Conservation (phyloP, 208 protist genomes). For the Leishmania guyanensis region DNA sequence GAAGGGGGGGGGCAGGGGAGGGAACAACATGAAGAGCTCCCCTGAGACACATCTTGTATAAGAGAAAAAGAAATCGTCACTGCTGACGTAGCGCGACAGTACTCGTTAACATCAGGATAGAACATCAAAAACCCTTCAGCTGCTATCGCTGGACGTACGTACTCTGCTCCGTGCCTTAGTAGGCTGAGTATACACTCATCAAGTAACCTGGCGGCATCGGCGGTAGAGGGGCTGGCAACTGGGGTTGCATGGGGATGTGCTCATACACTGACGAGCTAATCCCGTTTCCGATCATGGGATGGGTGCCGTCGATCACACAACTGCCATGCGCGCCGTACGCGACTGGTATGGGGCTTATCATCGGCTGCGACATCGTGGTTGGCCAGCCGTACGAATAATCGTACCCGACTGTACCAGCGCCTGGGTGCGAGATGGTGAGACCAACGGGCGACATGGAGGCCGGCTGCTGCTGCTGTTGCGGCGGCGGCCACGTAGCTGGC, state of each 20-base stretch:
- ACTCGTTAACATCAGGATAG: not conserved
- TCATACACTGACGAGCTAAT: not conserved
- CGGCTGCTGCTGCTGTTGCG: not conserved
- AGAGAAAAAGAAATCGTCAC: not conserved
- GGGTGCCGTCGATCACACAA: not conserved
- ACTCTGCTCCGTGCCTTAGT: not conserved
- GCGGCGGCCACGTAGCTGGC: conserved; percentile 4
- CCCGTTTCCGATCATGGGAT: not conserved
- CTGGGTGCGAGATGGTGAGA: not conserved
- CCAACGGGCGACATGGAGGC: not conserved
- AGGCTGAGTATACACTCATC: conserved; percentile 9
- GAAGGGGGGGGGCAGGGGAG: not conserved
- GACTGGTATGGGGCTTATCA: not conserved
- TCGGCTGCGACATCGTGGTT: not conserved
- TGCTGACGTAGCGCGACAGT: not conserved
- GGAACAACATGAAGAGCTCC: not conserved
- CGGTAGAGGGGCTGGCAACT: not conserved
- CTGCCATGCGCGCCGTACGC: not conserved
- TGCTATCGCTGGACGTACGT: not conserved
- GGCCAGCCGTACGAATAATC: conserved; percentile 18
- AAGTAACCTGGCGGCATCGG: conserved; percentile 1
- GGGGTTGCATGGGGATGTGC: not conserved
- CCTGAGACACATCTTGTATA: not conserved
- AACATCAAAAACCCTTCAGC: not conserved
- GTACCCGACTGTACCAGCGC: not conserved